These are phyloP conservation scores for Pezicula neosporulosa DNA, from an alignment of 2,329 filamentous ascomycete species.

Conservation along the genomic window DNA sequence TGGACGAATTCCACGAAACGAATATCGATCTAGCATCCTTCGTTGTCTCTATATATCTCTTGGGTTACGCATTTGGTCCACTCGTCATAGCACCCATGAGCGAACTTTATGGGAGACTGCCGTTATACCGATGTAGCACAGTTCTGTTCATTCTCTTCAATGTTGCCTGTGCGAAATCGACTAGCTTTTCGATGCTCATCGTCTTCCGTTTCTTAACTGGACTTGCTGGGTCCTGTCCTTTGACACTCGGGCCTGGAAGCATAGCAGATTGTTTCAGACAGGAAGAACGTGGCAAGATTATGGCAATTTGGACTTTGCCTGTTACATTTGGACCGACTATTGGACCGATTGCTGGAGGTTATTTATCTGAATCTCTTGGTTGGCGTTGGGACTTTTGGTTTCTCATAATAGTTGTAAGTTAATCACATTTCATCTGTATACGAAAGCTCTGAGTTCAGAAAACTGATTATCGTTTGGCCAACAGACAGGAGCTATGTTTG, in stretches of 20 bases:
- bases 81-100: conserved; percentile 55
- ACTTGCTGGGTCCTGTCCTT: conserved; percentile 45
- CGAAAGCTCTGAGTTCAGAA: conserved; percentile 18
- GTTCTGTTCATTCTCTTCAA: conserved; percentile 51
- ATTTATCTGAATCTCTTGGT: conserved; percentile 25
- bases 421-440: conserved; percentile 10
- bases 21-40: conserved; percentile 47
- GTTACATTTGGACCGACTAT: conserved; percentile 27
- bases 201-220: conserved; percentile 47
- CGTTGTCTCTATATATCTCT: conserved; percentile 51
- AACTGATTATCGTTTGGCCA: neutral
- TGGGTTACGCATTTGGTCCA: conserved; percentile 59
- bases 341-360: conserved; percentile 29
- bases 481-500: conserved; percentile 35
- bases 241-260: conserved; percentile 50
- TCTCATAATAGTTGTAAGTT: conserved; percentile 28
- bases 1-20: conserved; percentile 39
- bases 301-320: conserved; percentile 34
- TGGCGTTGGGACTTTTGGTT: conserved; percentile 35
- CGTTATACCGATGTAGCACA: conserved; percentile 38
- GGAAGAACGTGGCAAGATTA: conserved; percentile 44
- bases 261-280: conserved; percentile 48
- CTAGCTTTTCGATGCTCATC: conserved; percentile 38
- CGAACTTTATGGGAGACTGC: conserved; percentile 49
- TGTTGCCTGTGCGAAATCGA: conserved; percentile 58